Evolutionary conservation across 1,284 basidiomycete species (phyloP), one percentile per base, ranked within the genome.

Genomic region (Irpex sp.): DNA sequence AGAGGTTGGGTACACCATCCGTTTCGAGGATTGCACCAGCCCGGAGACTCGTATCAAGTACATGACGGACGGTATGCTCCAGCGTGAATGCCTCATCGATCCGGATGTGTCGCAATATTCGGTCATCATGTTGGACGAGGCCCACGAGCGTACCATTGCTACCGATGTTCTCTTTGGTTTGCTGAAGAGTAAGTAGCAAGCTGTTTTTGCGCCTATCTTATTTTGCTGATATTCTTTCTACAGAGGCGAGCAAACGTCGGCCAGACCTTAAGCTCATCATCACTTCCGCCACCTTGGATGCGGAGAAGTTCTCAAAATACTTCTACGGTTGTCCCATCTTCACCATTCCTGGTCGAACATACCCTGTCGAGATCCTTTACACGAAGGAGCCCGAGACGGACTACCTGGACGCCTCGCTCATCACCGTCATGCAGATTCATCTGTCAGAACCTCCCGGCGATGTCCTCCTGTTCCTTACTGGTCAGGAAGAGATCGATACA

Each of bases 61-160:
- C 85, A 99, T 99, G 97, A 99, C 97, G 67, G 97, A 99, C 74
- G 97, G 97, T 81, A 98, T 99, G 95, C 85, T 99, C 11, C 93
- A 98, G 74, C 87, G 97, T 79, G 97, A 99, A 81, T 95, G 93
- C 72, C 81, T 99, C 56, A 92, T 98, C 69, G 97, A 99, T 73
- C 96, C 97, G 4, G 89, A 98, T 68, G 90, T 95, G 73, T 91
- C 88, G 61, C 85, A 88, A 57, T 99, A 99, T 76, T 95, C 94
- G 6, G 94, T 98, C 60, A 84, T 99, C 76, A 98, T 99, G 92
- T 82, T 99, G 71, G 97, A 99, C 76, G 97, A 99, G 79, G 97
- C 97, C 11, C 97, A 99, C 78, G 97, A 99, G 77, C 87, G 97
- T 58, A 98, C 97, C 0, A 98, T 99, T 68, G 89, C 96, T 3